Base-by-base conservation (phyloP, 1,284 basidiomycete genomes). In the Paramarasmius palmivorus region DNA sequence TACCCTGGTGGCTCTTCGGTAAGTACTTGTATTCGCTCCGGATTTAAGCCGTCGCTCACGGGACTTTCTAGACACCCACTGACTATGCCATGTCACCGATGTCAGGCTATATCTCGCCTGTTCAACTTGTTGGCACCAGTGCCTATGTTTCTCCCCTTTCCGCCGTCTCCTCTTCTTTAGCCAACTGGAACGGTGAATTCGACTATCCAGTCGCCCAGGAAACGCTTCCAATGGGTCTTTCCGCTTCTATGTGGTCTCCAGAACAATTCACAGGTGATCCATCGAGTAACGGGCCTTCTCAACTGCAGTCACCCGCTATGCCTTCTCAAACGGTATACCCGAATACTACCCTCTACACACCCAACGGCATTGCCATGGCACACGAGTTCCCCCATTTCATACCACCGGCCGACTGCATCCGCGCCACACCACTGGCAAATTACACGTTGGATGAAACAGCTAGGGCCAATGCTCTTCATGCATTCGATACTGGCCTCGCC, bases 301-400 rank as follows among this genome's bases (percentile, higher is more conserved):
- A 62, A 56, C 19, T 46, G 1, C 44, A 29, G 25, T 46, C 44
- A 4, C 62, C 64, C 15, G 84, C 57, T 10, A 59, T 12, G 84
- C 65, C 37, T 57, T 61, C 19, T 65, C 40, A 37, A 49, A n/a
- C 19, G 65, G 37, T 52, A 55, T 36, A 12, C n/a, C 53, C 57
- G 48, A 3, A 65, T 55, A 0, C 69, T 70, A 17, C 76, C 63
- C 39, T 81, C 59, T 29, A 57, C 55, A 79, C 79, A 81, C 19
- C 51, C 58, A 8, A 58, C 51, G 36, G 64, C 57, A n/a, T 29
- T 14, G 23, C 23, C 10, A 46, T 46, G 7, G 29, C 25, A 12
- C 44, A 46, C 7, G 44, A 46, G n/a, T 29, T 46, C 44, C 44
- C 44, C 8, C 44, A 46, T 26, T 46, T 29, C 32, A 26, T n/a